phyloP scores from a whole-genome alignment of 495 filamentous ascomycete genomes.

The Hypomontagnella submonticulosa region DNA sequence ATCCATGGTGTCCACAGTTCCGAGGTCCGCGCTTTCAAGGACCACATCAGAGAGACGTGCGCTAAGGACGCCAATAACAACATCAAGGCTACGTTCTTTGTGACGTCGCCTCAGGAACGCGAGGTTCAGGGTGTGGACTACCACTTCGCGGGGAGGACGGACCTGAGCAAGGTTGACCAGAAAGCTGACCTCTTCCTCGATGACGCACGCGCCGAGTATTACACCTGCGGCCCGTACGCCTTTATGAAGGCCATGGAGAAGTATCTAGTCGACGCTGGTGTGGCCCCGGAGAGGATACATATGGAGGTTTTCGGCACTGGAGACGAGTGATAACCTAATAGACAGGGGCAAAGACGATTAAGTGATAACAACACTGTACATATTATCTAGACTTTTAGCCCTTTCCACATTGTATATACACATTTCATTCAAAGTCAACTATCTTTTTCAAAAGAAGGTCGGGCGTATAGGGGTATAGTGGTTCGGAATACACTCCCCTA shows the following conservation, averaged over 20 bases:
- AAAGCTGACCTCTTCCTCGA: conserved; percentile 64
- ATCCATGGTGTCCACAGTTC: conserved; percentile 68
- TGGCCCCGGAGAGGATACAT: conserved; percentile 64
- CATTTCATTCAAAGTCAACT: too few species aligned
- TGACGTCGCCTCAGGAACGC: conserved; percentile 49
- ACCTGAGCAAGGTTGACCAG: conserved; percentile 63
- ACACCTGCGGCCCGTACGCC: conserved; percentile 71
- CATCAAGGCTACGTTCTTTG: conserved; percentile 56
- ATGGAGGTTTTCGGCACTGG: conserved; percentile 78
- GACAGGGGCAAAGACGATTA: not conserved
- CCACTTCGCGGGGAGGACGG: conserved; percentile 64
- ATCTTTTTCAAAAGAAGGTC: too few species aligned
- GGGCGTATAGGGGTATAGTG: too few species aligned
- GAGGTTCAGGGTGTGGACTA: conserved; percentile 68
- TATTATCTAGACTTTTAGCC: not conserved
- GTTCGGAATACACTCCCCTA: too few species aligned
- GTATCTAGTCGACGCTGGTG: conserved; percentile 62
- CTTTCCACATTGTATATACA: conserved; percentile 9
- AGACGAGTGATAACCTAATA: conserved; percentile 35
- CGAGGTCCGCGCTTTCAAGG: conserved; percentile 61
- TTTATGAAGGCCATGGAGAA: conserved; percentile 72
- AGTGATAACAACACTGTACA: not conserved
- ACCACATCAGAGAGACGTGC: conserved; percentile 61
- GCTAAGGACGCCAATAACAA: conserved; percentile 49
- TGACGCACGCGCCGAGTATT: conserved; percentile 69